Conservation (phyloP, 2,329 filamentous ascomycete genomes). For the Paramyrothecium sp. region DNA sequence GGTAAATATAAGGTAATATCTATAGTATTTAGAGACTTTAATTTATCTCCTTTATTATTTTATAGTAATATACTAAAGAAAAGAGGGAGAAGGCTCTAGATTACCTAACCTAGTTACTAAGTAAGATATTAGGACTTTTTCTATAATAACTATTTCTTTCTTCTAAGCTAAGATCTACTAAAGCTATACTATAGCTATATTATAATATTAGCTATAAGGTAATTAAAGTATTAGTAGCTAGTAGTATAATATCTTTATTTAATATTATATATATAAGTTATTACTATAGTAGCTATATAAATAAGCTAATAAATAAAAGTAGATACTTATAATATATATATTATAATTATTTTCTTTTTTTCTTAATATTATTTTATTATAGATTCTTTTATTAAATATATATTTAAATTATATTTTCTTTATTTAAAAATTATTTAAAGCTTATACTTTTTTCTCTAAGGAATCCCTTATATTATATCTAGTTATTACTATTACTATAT, state of each 20-base stretch:
- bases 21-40: too few relatives aligned
- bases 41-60: too few relatives aligned
- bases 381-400: neutral
- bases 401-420: neutral
- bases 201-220: neutral
- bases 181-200: neutral
- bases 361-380: neutral
- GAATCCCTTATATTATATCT: neutral
- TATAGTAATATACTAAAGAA: too few relatives aligned
- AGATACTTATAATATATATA: constrained; percentile 1
- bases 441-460: neutral
- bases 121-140: too few relatives aligned
- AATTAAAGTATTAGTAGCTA: too few relatives aligned
- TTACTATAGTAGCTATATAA: neutral
- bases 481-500: constrained; percentile 1
- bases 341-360: neutral
- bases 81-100: too few relatives aligned
- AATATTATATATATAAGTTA: neutral
- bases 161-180: too few relatives aligned
- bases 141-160: too few relatives aligned
- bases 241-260: too few relatives aligned
- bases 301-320: constrained; percentile 1
- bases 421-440: neutral
- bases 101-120: too few relatives aligned
- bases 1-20: too few relatives aligned